phyloP scores from a whole-genome alignment of 1,284 basidiomycete genomes.

The Cystobasidium pallidum region DNA sequence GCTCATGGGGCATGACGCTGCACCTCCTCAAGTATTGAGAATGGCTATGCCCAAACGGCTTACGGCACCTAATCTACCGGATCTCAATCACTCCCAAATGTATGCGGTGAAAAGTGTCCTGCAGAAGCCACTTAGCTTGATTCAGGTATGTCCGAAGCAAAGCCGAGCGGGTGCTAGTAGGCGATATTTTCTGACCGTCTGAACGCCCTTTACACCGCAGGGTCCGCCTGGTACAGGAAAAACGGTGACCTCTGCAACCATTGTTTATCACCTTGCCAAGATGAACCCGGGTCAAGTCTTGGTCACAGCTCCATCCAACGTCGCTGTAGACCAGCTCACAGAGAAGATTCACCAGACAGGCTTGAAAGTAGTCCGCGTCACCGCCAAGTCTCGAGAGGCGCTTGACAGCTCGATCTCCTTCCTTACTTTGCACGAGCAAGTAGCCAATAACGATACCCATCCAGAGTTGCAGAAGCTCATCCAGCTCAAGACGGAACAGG shows the following conservation, averaged over 20 bases:
- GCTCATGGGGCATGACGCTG: slow-evolving; percentile 89
- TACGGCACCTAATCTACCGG: slow-evolving; percentile 94
- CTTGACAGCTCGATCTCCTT: slow-evolving; percentile 91
- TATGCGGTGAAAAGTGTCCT: slow-evolving; percentile 97
- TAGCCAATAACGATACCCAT: slow-evolving; percentile 80
- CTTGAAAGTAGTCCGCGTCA: slow-evolving; percentile 94
- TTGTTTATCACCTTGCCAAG: slow-evolving; percentile 97
- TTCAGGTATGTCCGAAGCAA: slow-evolving; percentile 63
- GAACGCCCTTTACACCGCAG: slow-evolving; percentile 51
- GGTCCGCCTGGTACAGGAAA: slow-evolving; percentile 99
- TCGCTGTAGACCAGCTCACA: slow-evolving; percentile 97
- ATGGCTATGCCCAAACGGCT: slow-evolving; percentile 93
- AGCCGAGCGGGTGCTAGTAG: background rate
- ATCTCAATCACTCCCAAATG: slow-evolving; percentile 99
- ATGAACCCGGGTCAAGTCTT: slow-evolving; percentile 99
- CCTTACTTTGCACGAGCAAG: slow-evolving; percentile 95
- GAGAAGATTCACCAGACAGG: slow-evolving; percentile 98
- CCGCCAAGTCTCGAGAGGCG: slow-evolving; percentile 96
- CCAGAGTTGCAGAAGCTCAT: slow-evolving; percentile 97
- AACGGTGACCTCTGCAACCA: slow-evolving; percentile 99
- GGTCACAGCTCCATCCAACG: slow-evolving; percentile 98
- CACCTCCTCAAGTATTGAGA: slow-evolving; percentile 78
- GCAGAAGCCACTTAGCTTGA: slow-evolving; percentile 96
- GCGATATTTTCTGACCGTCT: slow-evolving; percentile 16
- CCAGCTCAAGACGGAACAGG: slow-evolving; percentile 94